phyloP scores from a whole-genome alignment of 768 basidiomycete genomes.

The Xerocomellus amylosporus region DNA sequence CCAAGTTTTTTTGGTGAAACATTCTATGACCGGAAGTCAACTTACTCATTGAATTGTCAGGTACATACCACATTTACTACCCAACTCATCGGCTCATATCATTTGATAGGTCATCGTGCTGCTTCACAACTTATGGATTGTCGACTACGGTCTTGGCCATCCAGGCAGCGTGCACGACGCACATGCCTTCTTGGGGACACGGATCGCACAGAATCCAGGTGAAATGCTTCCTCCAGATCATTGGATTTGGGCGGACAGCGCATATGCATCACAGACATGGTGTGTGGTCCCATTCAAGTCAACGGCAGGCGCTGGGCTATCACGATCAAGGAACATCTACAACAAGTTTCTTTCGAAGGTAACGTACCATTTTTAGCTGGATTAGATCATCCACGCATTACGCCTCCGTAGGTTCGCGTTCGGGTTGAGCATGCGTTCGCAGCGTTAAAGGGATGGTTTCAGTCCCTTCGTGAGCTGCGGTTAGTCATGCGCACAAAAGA shows the following conservation, averaged over 20 bases:
- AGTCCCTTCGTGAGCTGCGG: neutral
- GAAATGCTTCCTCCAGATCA: neutral
- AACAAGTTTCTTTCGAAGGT: neutral
- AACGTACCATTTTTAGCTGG: neutral
- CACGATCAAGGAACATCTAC: neutral
- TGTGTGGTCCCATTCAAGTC: neutral
- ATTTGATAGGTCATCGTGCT: neutral
- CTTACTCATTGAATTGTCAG: too few relatives aligned
- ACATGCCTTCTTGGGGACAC: neutral
- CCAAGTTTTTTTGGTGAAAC: too few relatives aligned
- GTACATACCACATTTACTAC: too few relatives aligned
- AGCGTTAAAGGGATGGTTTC: neutral
- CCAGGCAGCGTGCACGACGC: neutral
- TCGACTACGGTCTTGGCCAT: neutral
- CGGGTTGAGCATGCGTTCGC: neutral
- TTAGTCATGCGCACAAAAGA: neutral
- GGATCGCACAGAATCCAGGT: neutral
- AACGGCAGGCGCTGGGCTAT: neutral
- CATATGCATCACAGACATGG: neutral
- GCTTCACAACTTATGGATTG: neutral
- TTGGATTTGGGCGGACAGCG: conserved; percentile 5
- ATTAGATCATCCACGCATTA: neutral
- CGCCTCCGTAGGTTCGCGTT: neutral
- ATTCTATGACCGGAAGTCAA: too few relatives aligned
- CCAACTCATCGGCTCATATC: too few relatives aligned